Evolutionary conservation across 1,139 yeast species (phyloP), one percentile per base, ranked within the genome.

Genomic region (Pichia sp.): DNA sequence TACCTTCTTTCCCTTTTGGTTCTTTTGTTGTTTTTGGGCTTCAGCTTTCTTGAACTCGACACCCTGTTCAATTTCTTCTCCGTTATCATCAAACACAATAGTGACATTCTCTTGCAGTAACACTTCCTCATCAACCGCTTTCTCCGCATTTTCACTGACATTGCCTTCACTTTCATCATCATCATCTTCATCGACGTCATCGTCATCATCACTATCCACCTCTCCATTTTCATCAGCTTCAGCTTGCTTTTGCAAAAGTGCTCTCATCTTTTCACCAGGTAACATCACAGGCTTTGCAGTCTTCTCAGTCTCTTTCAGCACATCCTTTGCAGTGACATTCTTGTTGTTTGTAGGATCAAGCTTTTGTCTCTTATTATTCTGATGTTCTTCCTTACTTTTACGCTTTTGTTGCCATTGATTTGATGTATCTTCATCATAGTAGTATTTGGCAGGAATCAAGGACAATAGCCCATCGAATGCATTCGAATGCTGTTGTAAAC

Each of bases 381-480:
- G 73, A 17, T 69, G 60, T 53, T 85, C 91, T 34, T 69, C 74
- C 53, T 82, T 84, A 27, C 76, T 60, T 59, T 80, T 75, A 65
- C 84, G 83, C 63, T 79, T 83, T 50, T 80, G 81, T 28, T 42
- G 42, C 96, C 97, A 88, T 60, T 88, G 97, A 39, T 81, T 81
- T 52, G 81, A 78, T 3, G 80, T 69, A 47, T 75, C 75, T 33
- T 78, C 80, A 53, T 77, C 84, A 55, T 85, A 86, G 57, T 88
- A 88, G 53, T 82, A 86, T 55, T 87, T 86, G 9, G 96, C 94
- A 8, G 98, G 97, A 41, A 91, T 87, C 56, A 91, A 66, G 17
- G 96, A 85, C 44, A 91, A 66, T 39, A 91, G 66, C 29, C 96
- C 96, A 56, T 85, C 88, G 58, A 91, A 88, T 7, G 96, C 93